Evolutionary conservation across 2,329 filamentous ascomycete genomes (phyloP).

Genomic region (Atkinsonella texensis): DNA sequence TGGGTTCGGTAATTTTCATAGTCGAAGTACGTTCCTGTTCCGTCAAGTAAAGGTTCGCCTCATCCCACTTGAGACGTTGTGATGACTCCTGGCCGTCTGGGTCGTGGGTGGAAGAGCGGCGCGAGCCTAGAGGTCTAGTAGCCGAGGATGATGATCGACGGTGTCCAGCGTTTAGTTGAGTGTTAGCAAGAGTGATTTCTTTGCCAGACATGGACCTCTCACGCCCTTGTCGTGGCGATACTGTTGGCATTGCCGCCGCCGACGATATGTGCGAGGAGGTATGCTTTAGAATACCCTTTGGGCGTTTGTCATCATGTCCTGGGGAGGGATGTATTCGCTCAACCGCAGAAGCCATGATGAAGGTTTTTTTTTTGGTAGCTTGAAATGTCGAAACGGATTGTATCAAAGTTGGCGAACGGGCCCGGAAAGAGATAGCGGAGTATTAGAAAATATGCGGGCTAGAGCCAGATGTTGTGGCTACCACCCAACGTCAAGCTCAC

Average conservation of each 20-base stretch:
- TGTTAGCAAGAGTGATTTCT: conserved; percentile 89
- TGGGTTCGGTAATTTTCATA: conserved; percentile 99
- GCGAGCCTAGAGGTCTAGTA: conserved; percentile 50
- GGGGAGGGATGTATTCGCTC: conserved; percentile 30
- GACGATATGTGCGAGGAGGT: conserved; percentile 51
- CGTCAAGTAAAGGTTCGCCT: conserved; percentile 92
- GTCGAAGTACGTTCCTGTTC: conserved; percentile 91
- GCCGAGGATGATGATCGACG: conserved; percentile 71
- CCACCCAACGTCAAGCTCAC: neutral
- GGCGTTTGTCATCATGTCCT: conserved; percentile 28
- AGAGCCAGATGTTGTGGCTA: neutral
- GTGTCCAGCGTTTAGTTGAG: conserved; percentile 82
- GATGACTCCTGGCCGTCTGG: conserved; percentile 37
- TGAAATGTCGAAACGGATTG: neutral
- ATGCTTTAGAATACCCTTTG: conserved; percentile 75
- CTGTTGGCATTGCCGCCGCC: conserved; percentile 33
- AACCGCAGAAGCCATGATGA: conserved; percentile 28
- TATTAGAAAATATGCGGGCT: neutral
- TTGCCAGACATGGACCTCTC: conserved; percentile 50
- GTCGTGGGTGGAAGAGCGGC: conserved; percentile 53
- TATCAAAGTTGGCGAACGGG: neutral
- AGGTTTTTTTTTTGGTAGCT: neutral
- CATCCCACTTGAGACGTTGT: conserved; percentile 91
- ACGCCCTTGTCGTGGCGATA: conserved; percentile 22
- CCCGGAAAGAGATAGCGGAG: neutral